These are phyloP conservation scores for Boletus smithii DNA, from an alignment of 1,284 basidiomycete species.

Conservation along the genomic window DNA sequence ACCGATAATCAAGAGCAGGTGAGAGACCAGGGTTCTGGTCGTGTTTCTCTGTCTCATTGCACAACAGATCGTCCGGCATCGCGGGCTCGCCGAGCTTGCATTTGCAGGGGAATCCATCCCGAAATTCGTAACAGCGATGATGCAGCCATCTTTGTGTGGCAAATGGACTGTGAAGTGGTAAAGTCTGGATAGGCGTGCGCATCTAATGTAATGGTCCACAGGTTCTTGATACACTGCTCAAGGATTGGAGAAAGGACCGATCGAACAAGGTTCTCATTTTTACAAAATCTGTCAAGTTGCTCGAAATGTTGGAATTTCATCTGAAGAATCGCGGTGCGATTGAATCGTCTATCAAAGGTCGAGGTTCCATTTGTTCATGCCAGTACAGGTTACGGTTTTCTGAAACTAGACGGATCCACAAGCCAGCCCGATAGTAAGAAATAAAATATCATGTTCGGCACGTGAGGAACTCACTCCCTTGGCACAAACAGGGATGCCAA, in stretches of 20 bases:
- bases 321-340: conserved; percentile 50
- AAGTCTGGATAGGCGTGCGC: neutral
- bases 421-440: conserved; percentile 60
- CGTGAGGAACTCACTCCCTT: conserved; percentile 10
- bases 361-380: conserved; percentile 1
- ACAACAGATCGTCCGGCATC: conserved; percentile 52
- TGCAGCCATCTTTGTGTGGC: conserved; percentile 68
- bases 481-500: conserved; percentile 61
- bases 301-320: conserved; percentile 76
- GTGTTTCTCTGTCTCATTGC: conserved; percentile 5
- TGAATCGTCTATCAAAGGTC: neutral
- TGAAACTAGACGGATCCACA: conserved; percentile 72
- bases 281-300: conserved; percentile 79
- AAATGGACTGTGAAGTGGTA: conserved; percentile 69
- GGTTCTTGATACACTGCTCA: conserved; percentile 65
- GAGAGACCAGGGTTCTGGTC: conserved; percentile 3
- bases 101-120: conserved; percentile 56
- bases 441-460: neutral
- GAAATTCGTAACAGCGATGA: conserved; percentile 58
- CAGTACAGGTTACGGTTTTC: conserved; percentile 54
- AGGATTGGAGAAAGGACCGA: conserved; percentile 58
- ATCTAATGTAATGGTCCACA: conserved; percentile 28
- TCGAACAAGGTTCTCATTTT: conserved; percentile 83
- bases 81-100: conserved; percentile 52
- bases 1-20: conserved; percentile 65